Base-by-base conservation (phyloP, 192 early-diverging fungal genomes). In the Coemansia sp. region DNA sequence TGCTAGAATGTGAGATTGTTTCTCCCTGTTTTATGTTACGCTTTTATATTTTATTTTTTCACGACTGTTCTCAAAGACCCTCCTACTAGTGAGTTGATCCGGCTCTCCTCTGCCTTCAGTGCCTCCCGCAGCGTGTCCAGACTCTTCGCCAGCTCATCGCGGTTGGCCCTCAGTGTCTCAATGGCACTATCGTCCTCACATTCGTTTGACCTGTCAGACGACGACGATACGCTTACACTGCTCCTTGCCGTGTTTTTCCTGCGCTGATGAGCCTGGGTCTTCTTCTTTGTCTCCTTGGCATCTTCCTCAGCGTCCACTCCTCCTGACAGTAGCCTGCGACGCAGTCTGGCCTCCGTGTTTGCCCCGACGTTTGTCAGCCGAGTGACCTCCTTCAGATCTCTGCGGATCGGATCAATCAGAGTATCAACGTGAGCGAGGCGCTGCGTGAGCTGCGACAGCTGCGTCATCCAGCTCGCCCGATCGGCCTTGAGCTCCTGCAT, bases 401-500 rank as follows among this genome's bases (percentile, higher is more conserved):
- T 56, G 16, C 64, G 65, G 32, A 68, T 44, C 0, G 70, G 70
- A 9, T 68, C 70, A 14, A 77, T 62, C 42, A 64, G 20, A 0
- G 20, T 10, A 56, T 69, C 69, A 40, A 71, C 14, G 10, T 71
- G 70, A 42, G 51, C 57, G 11, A 57, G 22, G 40, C 55, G 10
- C 19, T 54, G 63, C 9, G 39, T 51, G 39, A 48, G 53, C 46
- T 57, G 50, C 9, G 67, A 42, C 13, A 73, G 60, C 4, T 25
- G 53, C 3, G 50, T 64, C 63, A 54, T 64, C 67, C 59, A 73
- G 17, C 16, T 50, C 4, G 68, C 50, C 13, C 72, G 64, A 25
- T 71, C 62, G 11, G 49, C 50, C 17, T 71, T 65, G 13, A 79
- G 72, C 51, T 61, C 68, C 50, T 68, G 72, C 22, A 71, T 44